Evolutionary conservation across 805 yeast genomes (phyloP).

Genomic region (Debaryomyces maramus): DNA sequence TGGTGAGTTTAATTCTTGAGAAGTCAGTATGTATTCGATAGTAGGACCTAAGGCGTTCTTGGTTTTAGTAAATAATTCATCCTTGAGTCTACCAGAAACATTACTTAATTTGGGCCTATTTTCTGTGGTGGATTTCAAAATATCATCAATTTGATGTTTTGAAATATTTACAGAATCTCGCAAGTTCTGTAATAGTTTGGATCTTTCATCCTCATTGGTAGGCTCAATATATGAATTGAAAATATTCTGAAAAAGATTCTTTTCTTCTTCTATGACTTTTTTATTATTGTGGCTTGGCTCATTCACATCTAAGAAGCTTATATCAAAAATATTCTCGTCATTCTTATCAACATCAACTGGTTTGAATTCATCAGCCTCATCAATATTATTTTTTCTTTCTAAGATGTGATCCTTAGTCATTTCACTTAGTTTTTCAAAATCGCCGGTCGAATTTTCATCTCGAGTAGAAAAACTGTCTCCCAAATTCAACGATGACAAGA

Average conservation of each 20-base stretch:
- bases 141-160: constrained; percentile 7
- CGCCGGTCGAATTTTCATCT: constrained; percentile 1
- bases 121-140: constrained; percentile 7
- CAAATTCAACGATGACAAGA: constrained; percentile 7
- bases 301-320: constrained; percentile 11
- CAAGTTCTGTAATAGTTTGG: constrained; percentile 8
- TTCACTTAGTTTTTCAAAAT: constrained; percentile 5
- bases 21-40: constrained; percentile 16
- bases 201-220: constrained; percentile 5
- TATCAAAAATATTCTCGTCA: constrained; percentile 15
- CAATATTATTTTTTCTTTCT: background rate
- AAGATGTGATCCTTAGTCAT: background rate
- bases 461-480: background rate
- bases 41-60: constrained; percentile 22
- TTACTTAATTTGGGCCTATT: constrained; percentile 1
- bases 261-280: constrained; percentile 20
- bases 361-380: constrained; percentile 9
- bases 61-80: constrained; percentile 16
- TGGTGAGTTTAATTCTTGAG: constrained; percentile 9
- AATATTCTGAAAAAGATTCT: constrained; percentile 22
- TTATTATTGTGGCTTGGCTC: constrained; percentile 1
- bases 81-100: constrained; percentile 10
- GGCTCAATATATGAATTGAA: constrained; percentile 25
- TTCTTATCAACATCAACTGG: constrained; percentile 12
- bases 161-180: constrained; percentile 11